Base-by-base conservation (phyloP, 768 basidiomycete genomes). In the Boletus subparvulus region DNA sequence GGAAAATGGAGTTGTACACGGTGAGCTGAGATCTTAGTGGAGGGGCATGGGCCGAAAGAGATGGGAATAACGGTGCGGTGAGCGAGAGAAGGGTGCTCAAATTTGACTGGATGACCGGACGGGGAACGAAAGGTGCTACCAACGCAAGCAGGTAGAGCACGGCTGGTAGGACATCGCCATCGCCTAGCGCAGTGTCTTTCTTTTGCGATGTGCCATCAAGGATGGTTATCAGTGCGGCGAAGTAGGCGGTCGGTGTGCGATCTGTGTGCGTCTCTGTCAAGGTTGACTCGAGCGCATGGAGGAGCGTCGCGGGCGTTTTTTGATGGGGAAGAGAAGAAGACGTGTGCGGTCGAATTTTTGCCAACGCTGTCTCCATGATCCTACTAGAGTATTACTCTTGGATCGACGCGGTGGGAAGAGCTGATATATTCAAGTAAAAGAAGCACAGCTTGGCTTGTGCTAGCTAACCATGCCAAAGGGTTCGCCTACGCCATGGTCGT, bases 261-360 rank as follows among this genome's bases (percentile, higher is more conserved):
- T 88, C 85, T 9, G 86, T 78, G 58, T 76, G 77, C 64, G 88
- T 86, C 64, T 92, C 89, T 62, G 79, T 75, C 62, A 87, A 82
- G 40, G 87, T 92, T 16, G 85, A 80, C 73, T 98, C 96, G 62
- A 98, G 78, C 3, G 94, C 95, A 54, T 80, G 74, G 43, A 98
- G 81, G 24, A 98, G 83, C 45, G 82, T 84, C 28, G 95, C 96
- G 6, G 94, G 93, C 54, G 88, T 82, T 70, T 92, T 92, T 75
- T 98, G 94, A 67, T 96, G 91, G 1, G 85, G 70, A n/a, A 95
- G 77, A 8, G 83, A 80, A 0, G 94, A 95, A 33, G 83, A 82
- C 1, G 85, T 86, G 65, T 97, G 92, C 6, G 90, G 88, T 52
- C 95, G 80, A 65, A 97, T 92, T 77, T 95, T 98, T 54, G 84